Percentiles rank a stretch among this genome's conserved stretches.
phyloP scores from a whole-genome alignment of 2,329 filamentous ascomycete species.

The Ophiostoma novo-ulmi region DNA sequence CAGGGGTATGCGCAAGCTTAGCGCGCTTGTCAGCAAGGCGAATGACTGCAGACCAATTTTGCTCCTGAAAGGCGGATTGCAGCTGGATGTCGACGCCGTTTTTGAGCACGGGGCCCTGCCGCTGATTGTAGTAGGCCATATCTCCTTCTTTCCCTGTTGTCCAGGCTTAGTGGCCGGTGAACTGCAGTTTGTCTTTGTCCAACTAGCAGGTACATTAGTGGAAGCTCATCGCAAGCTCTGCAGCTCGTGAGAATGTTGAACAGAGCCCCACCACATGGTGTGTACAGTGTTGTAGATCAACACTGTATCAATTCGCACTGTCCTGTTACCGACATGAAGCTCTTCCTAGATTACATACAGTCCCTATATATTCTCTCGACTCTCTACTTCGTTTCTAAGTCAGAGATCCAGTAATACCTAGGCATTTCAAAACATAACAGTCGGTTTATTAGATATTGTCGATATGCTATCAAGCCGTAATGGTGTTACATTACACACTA shows the following conservation, averaged over 20 bases:
- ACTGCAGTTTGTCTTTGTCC: neutral
- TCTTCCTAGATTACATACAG: neutral
- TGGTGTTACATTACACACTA: too few species aligned
- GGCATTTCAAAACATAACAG: too few species aligned
- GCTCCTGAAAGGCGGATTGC: constrained; percentile 50
- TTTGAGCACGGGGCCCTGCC: constrained; percentile 39
- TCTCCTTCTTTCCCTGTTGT: neutral
- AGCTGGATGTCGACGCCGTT: constrained; percentile 51
- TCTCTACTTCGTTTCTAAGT: too few species aligned
- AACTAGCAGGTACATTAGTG: neutral
- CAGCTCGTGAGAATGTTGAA: constrained; percentile 6
- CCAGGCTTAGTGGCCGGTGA: neutral
- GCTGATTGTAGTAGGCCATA: constrained; percentile 29
- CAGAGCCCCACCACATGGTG: constrained; percentile 4
- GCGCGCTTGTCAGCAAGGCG: constrained; percentile 50
- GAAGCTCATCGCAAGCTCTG: neutral
- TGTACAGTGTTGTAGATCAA: neutral
- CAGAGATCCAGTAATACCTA: too few species aligned
- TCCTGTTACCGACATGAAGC: neutral
- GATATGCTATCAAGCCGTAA: too few species aligned
- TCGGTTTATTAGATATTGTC: too few species aligned
- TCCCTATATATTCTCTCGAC: neutral
- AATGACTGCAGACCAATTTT: constrained; percentile 49
- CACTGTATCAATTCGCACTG: neutral
- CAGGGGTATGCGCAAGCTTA: constrained; percentile 33